Percentiles rank a stretch among this genome's conserved stretches.
Evolutionary conservation across 148 eudicot genomes (phyloP).

Genomic region (Rhododendron simsii): DNA sequence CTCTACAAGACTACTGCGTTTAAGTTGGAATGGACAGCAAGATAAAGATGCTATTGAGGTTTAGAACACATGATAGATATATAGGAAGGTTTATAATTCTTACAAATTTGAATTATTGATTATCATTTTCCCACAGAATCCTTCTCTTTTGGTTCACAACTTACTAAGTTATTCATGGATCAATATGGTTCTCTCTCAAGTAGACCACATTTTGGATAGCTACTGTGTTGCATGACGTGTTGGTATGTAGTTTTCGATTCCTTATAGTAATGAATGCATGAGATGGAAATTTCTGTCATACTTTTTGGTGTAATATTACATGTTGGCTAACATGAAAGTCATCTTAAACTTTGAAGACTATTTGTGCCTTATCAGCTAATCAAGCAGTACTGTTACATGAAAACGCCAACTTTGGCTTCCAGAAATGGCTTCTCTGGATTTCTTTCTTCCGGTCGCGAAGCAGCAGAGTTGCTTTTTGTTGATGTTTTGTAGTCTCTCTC

Average conservation of each 20-base stretch:
- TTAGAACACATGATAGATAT: not conserved
- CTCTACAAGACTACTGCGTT: not conserved
- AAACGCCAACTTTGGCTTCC: not conserved
- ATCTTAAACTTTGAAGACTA: not conserved
- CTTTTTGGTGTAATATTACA: not conserved
- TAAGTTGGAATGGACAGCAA: slow-evolving; percentile 8
- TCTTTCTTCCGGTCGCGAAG: not conserved
- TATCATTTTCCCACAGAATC: not conserved
- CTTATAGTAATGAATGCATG: not conserved
- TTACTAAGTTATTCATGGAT: not conserved
- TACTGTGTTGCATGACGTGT: not conserved
- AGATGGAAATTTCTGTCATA: not conserved
- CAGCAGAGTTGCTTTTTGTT: not conserved
- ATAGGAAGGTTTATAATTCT: not conserved
- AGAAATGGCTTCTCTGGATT: not conserved
- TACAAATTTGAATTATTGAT: not conserved
- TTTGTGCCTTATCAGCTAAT: not conserved
- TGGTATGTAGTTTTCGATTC: not conserved
- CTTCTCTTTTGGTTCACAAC: not conserved
- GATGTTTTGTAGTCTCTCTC: not conserved
- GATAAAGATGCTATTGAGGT: not conserved
- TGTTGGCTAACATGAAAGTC: not conserved
- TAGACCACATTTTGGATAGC: not conserved
- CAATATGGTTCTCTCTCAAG: not conserved
- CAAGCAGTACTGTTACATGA: not conserved